phyloP scores from a whole-genome alignment of 352 stramenopile genomes.

The Phytophthora megakarya region DNA sequence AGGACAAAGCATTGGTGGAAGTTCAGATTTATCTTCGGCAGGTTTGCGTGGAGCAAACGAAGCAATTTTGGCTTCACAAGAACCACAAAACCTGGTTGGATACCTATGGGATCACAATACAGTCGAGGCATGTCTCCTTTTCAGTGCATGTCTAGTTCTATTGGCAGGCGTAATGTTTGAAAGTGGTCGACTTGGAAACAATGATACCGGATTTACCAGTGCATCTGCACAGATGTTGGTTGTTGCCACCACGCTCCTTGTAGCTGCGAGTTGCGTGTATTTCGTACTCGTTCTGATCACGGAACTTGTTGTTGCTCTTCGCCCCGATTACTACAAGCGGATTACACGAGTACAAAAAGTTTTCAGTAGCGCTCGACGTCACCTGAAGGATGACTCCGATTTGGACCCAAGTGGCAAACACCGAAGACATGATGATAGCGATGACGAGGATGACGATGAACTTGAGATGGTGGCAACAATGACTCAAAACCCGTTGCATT shows the following conservation, averaged over 20 bases:
- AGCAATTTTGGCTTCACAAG: constrained; percentile 35
- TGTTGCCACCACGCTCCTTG: constrained; percentile 55
- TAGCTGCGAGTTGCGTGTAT: constrained; percentile 61
- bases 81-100: constrained; percentile 51
- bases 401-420: constrained; percentile 12
- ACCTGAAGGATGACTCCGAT: constrained; percentile 21
- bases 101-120: constrained; percentile 86
- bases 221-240: constrained; percentile 58
- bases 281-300: constrained; percentile 68
- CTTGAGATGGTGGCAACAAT: constrained; percentile 73
- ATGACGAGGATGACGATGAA: constrained; percentile 54
- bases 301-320: constrained; percentile 64
- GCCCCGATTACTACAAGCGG: constrained; percentile 62
- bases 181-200: constrained; percentile 55
- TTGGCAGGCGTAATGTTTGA: constrained; percentile 73
- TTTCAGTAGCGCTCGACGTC: constrained; percentile 42
- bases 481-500: constrained; percentile 66
- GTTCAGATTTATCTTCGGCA: constrained; percentile 5
- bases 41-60: constrained; percentile 30
- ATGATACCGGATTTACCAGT: constrained; percentile 47
- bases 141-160: constrained; percentile 71
- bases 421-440: constrained; percentile 13
- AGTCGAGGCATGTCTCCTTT: constrained; percentile 71
- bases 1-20: constrained; percentile 12
- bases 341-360: constrained; percentile 71